Evolutionary conservation across 176 grass and related monocot species (phyloP).

Genomic region (Dactylis glomerata): DNA sequence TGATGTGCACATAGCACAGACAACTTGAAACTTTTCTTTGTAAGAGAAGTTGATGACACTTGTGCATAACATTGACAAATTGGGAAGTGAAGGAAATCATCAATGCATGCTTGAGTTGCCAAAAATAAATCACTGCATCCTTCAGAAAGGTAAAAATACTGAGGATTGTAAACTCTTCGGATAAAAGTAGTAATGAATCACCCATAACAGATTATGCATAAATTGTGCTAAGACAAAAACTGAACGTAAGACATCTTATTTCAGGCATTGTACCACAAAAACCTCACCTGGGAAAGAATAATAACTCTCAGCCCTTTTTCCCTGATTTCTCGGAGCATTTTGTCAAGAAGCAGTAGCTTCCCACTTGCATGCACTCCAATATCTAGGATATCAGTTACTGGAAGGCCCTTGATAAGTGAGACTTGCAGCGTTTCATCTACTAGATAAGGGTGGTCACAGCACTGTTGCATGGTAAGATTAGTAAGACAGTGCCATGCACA

Average conservation of each 20-base stretch:
- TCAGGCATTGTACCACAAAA: conserved; percentile 17
- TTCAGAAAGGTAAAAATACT: neutral
- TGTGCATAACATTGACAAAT: neutral
- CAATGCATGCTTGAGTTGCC: neutral
- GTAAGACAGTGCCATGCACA: conserved; percentile 8
- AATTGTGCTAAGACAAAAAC: neutral
- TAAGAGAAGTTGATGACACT: neutral
- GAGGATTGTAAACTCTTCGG: neutral
- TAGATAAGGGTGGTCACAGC: conserved; percentile 94
- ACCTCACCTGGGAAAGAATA: conserved; percentile 79
- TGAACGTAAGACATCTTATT: conserved; percentile 4
- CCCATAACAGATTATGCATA: neutral
- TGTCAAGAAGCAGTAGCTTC: conserved; percentile 85
- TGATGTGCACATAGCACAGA: conserved; percentile 9
- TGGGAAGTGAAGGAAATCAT: neutral
- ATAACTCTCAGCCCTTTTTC: conserved; percentile 53
- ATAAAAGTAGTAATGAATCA: neutral
- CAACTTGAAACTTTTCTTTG: neutral
- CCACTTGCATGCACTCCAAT: conserved; percentile 81
- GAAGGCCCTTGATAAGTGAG: conserved; percentile 56
- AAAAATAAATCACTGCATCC: neutral
- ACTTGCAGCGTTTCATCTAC: conserved; percentile 70
- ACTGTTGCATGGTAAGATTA: conserved; percentile 61
- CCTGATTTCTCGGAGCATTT: conserved; percentile 63
- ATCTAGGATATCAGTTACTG: conserved; percentile 64